A percentile compares a stretch with the other conserved stretches of the same genome.
These are phyloP conservation scores for Blastocystis sp. DNA, from an alignment of 352 stramenopile genomes.

Conservation along the genomic window DNA sequence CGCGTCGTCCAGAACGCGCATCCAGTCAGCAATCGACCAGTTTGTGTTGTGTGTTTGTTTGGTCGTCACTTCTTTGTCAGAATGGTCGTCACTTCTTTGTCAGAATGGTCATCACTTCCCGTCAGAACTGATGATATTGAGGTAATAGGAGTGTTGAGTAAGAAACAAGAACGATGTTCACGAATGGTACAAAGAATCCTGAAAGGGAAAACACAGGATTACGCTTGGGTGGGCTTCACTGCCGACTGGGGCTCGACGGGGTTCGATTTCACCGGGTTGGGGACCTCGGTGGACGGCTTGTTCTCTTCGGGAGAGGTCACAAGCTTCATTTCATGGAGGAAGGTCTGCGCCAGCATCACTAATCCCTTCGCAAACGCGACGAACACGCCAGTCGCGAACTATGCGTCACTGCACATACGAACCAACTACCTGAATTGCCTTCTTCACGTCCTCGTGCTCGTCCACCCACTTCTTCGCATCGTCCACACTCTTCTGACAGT, in stretches of 20 bases:
- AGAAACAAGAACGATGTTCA: no score
- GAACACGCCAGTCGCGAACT: neutral
- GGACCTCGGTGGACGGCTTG: no score
- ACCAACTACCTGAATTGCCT: neutral
- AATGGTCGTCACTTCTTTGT: no score
- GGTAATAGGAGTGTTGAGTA: no score
- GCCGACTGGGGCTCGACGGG: no score
- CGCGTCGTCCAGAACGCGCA: neutral
- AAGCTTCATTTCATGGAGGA: neutral
- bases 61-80: neutral
- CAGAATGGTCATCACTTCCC: no score
- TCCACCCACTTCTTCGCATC: neutral
- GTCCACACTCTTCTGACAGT: neutral
- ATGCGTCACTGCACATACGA: neutral
- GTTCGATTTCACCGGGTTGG: no score
- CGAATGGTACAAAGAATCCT: no score
- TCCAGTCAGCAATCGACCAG: neutral
- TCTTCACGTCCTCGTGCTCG: neutral
- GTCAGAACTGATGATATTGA: no score
- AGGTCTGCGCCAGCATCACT: neutral
- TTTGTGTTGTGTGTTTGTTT: conserved; percentile 7
- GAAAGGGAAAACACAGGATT: no score
- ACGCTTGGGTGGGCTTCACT: no score
- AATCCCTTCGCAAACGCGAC: neutral
- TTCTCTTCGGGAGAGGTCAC: no score